These are phyloP conservation scores for Daldinia caldariorum DNA, from an alignment of 495 filamentous ascomycete genomes.

Conservation along the genomic window DNA sequence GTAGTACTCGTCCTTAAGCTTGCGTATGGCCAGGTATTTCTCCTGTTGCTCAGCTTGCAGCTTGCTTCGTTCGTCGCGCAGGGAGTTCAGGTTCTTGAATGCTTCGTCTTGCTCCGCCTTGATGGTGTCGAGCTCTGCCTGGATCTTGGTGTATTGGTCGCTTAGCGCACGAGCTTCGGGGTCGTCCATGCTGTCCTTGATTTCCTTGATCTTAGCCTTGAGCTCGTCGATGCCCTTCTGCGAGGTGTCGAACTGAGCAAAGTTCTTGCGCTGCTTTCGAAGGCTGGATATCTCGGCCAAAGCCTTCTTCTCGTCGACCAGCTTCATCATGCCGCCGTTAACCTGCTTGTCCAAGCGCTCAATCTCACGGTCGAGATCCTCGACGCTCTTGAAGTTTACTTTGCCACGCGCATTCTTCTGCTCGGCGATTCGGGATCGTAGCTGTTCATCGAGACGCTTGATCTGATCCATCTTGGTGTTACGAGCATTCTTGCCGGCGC, in stretches of 20 bases:
- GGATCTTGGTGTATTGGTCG: conserved; percentile 82
- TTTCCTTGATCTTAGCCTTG: conserved; percentile 83
- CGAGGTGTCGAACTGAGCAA: conserved; percentile 78
- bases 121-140: conserved; percentile 85
- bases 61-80: conserved; percentile 88
- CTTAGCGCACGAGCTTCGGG: conserved; percentile 89
- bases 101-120: conserved; percentile 90
- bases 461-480: conserved; percentile 82
- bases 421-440: conserved; percentile 83
- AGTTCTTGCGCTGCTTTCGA: conserved; percentile 89
- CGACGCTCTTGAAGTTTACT: conserved; percentile 83
- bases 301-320: conserved; percentile 97
- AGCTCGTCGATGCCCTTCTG: conserved; percentile 87
- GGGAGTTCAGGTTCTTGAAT: conserved; percentile 83
- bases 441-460: conserved; percentile 80
- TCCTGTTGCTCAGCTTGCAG: conserved; percentile 83
- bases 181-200: conserved; percentile 86
- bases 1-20: conserved; percentile 88
- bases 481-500: conserved; percentile 80
- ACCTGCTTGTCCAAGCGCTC: conserved; percentile 81
- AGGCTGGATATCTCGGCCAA: conserved; percentile 81
- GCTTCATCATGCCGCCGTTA: conserved; percentile 84
- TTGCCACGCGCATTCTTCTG: conserved; percentile 81
- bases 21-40: conserved; percentile 80
- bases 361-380: conserved; percentile 87